A percentile compares a stretch with the other conserved stretches of the same genome.
These are phyloP conservation scores for Wallacemonas sp. DNA, from an alignment of 208 protist genomes.

Conservation along the genomic window DNA sequence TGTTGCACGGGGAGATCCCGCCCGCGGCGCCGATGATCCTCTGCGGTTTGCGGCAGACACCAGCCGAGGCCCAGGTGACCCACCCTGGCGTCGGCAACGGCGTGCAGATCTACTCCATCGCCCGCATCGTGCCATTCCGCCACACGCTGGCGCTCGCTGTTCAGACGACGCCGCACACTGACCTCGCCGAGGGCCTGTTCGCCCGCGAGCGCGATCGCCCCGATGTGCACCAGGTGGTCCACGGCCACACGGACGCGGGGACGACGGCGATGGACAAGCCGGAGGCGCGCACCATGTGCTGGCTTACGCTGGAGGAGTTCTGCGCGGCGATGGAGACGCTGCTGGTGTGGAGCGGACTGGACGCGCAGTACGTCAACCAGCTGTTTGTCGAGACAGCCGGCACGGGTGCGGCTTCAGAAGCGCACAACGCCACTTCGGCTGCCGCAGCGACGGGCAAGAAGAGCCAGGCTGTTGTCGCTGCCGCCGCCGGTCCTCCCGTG, in stretches of 20 bases:
- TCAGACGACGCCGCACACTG: slow-evolving; percentile 51
- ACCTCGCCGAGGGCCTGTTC: slow-evolving; percentile 44
- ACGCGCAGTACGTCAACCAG: slow-evolving; percentile 35
- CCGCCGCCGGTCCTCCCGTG: not conserved
- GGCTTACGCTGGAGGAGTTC: slow-evolving; percentile 84
- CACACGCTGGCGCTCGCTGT: slow-evolving; percentile 74
- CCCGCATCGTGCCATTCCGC: slow-evolving; percentile 59
- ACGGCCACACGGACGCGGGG: slow-evolving; percentile 21
- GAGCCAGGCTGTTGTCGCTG: slow-evolving; percentile 7
- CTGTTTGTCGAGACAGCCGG: slow-evolving; percentile 25
- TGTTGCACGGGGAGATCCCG: too few relatives aligned
- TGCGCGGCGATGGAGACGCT: slow-evolving; percentile 47
- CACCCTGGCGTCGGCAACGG: slow-evolving; percentile 19
- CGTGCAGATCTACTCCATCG: slow-evolving; percentile 69
- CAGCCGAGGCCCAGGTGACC: not conserved
- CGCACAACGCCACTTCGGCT: not conserved
- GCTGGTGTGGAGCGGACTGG: slow-evolving; percentile 61
- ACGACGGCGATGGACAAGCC: too few relatives aligned
- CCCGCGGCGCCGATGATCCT: not conserved
- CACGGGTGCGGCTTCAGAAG: not conserved
- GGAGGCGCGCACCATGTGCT: slow-evolving; percentile 29
- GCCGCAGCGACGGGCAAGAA: slow-evolving; percentile 1
- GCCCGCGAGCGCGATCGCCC: slow-evolving; percentile 43
- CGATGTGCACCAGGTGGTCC: slow-evolving; percentile 48
- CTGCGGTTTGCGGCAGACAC: slow-evolving; percentile 5